phyloP scores from a whole-genome alignment of 2,329 filamentous ascomycete genomes.

The Pseudopithomyces maydicus region DNA sequence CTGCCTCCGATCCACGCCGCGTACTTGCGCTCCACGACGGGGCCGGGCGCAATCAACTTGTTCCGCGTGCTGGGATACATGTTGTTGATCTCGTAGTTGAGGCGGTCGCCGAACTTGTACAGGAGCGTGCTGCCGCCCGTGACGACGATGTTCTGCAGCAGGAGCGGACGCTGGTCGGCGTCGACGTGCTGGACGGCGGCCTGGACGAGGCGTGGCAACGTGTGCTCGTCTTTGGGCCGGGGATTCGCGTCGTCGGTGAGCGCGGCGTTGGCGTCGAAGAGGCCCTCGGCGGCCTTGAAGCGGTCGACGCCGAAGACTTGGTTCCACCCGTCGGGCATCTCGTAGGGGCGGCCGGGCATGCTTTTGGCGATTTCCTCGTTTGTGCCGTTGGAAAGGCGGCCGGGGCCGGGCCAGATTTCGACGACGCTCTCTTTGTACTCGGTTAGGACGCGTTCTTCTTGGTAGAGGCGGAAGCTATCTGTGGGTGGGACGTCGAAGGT shows the following conservation, averaged over 20 bases:
- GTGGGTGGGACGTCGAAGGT: constrained; percentile 66
- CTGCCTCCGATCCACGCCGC: constrained; percentile 96
- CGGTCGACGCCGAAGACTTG: constrained; percentile 91
- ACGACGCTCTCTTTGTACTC: constrained; percentile 99
- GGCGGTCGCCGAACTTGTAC: constrained; percentile 88
- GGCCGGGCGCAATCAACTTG: constrained; percentile 83
- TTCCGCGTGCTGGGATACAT: constrained; percentile 87
- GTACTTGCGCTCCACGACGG: constrained; percentile 87
- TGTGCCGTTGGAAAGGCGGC: constrained; percentile 60
- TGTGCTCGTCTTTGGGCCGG: constrained; percentile 71
- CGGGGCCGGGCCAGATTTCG: constrained; percentile 86
- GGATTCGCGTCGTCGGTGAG: constrained; percentile 59
- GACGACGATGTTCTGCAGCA: constrained; percentile 89
- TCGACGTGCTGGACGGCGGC: constrained; percentile 80
- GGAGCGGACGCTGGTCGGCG: constrained; percentile 80
- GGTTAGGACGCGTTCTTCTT: constrained; percentile 91
- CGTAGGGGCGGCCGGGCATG: constrained; percentile 84
- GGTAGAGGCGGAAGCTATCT: constrained; percentile 77
- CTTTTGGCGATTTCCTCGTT: constrained; percentile 78
- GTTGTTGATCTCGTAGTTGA: constrained; percentile 80
- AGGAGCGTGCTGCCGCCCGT: constrained; percentile 87
- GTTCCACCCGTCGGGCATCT: constrained; percentile 97
- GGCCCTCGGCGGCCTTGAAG: constrained; percentile 81
- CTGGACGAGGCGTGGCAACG: constrained; percentile 81
- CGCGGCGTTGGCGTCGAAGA: constrained; percentile 86